Base-by-base conservation (phyloP, 1,139 yeast genomes). In the Suhomyces kunorum region DNA sequence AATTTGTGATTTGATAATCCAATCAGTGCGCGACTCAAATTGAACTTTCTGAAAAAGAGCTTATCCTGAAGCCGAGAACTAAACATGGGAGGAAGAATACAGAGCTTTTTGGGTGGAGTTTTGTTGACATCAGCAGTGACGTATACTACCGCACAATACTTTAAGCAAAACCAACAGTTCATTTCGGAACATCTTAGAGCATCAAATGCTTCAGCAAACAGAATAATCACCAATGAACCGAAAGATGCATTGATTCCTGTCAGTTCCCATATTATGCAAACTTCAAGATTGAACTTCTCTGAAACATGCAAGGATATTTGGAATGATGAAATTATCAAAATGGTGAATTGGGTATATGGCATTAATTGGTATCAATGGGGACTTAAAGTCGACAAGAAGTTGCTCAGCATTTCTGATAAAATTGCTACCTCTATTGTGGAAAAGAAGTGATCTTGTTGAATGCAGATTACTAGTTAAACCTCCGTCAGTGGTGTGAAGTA, bases 281-380 rank as follows among this genome's bases (percentile, higher is more conserved):
- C 55, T 13, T 41, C 46, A n/a, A 53, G 71, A 27, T 56, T 58
- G 4, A 54, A 58, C 27, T 42, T 80, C 31, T 54, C 55, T 8
- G 92, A 87, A 59, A 82, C 90, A 0, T 70, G 78, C 47, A 86
- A 83, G 53, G 95, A 87, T 55, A 71, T 87, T 34, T 87, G 96
- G 96, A 84, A 87, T 55, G 81, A 78, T 39, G 94, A 86, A 57
- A 76, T 87, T 38, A 73, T 83, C 47, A 72, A 68, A 35, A 75
- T 77, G 49, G 88, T 82, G 18, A 81, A 81, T 51, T 83, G 87
- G 81, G 49, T 80, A 4, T 82, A 81, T 54, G 61, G 80, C 17
- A 65, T 80, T 38, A 71, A 76, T 56, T 72, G 81, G 77, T 73
- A 72, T 50, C 64, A 64, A 42, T 54, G 63, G 50, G 73, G 77